phyloP scores from a whole-genome alignment of 1,139 yeast genomes.

The Taiozyma onychis region DNA sequence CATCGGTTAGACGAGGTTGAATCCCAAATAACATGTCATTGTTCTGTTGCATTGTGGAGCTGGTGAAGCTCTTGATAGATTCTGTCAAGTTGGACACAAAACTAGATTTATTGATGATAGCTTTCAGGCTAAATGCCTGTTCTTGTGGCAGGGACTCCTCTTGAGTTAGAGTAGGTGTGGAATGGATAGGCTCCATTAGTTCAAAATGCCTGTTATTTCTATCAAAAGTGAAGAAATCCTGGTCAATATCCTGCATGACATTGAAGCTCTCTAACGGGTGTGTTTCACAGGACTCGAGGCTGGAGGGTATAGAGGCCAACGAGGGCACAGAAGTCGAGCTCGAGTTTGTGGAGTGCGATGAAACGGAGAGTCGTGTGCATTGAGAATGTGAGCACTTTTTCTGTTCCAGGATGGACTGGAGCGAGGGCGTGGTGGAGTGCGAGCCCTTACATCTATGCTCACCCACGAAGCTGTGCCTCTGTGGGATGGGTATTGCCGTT shows the following conservation, averaged over 20 bases:
- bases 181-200: conserved; percentile 8
- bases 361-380: background rate
- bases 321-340: conserved; percentile 8
- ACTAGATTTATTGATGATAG: conserved; percentile 8
- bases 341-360: conserved; percentile 5
- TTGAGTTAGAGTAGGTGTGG: conserved; percentile 4
- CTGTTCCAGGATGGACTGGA: conserved; percentile 21
- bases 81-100: conserved; percentile 20
- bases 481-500: conserved; percentile 21
- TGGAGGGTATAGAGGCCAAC: conserved; percentile 4
- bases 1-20: conserved; percentile 24
- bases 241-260: conserved; percentile 21
- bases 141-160: background rate
- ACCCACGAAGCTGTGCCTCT: background rate
- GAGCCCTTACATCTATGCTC: background rate
- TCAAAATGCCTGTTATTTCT: conserved; percentile 5
- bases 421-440: conserved; percentile 19
- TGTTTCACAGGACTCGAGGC: conserved; percentile 13
- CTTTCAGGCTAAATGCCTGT: background rate
- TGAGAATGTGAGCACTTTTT: conserved; percentile 11
- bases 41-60: conserved; percentile 10
- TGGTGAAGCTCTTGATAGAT: conserved; percentile 16
- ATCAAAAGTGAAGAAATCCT: conserved; percentile 17
- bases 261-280: conserved; percentile 20
- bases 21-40: conserved; percentile 19